These are phyloP conservation scores for Colletotrichum destructivum DNA, from an alignment of 2,329 filamentous ascomycete species.

Conservation along the genomic window DNA sequence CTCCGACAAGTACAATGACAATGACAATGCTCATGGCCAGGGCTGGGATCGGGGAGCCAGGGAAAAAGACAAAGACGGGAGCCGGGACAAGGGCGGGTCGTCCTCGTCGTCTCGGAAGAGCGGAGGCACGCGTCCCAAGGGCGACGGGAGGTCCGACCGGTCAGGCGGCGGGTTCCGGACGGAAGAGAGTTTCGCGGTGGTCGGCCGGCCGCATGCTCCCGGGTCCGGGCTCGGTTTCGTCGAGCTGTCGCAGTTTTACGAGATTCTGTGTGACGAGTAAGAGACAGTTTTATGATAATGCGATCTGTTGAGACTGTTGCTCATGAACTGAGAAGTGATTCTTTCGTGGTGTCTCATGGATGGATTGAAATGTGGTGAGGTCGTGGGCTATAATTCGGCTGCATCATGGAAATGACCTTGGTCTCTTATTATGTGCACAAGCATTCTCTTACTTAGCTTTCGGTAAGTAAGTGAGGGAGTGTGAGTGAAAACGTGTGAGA, in stretches of 20 bases:
- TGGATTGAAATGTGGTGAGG: background rate
- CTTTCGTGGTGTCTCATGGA: background rate
- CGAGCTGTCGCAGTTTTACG: constrained; percentile 24
- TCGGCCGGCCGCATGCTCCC: background rate
- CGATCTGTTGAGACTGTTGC: background rate
- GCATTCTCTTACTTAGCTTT: background rate
- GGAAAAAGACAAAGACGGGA: background rate
- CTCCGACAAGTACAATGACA: background rate
- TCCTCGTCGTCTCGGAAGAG: background rate
- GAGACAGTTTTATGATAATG: background rate
- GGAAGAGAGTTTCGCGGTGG: constrained; percentile 17
- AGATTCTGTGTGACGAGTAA: constrained; percentile 33
- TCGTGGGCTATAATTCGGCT: background rate
- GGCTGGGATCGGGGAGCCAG: background rate
- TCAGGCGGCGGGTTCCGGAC: background rate
- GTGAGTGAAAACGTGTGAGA: too few relatives aligned
- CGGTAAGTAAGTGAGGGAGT: too few relatives aligned
- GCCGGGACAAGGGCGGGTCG: background rate
- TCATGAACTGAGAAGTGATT: constrained; percentile 9
- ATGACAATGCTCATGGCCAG: background rate
- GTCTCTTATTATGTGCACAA: too few relatives aligned
- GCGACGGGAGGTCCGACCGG: background rate
- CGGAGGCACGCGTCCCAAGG: background rate
- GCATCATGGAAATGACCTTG: background rate
- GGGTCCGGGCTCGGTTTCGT: background rate